A percentile compares a stretch with the other conserved stretches of the same genome.
Evolutionary conservation across 2,329 filamentous ascomycete genomes (phyloP).

Genomic region (Trematosphaeria pertusa): DNA sequence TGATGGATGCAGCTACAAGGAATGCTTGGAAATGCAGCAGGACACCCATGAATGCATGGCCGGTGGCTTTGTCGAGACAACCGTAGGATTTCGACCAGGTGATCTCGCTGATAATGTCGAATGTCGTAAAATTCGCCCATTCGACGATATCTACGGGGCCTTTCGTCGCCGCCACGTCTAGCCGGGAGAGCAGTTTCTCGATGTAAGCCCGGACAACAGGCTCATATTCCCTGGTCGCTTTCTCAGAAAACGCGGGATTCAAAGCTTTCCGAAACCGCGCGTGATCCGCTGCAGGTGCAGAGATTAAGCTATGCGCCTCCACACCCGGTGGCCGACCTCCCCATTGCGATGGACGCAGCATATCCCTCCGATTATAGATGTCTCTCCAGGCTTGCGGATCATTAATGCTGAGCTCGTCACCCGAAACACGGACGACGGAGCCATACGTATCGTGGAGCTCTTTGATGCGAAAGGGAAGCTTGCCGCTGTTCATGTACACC

Average conservation of each 20-base stretch:
- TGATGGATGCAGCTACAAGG: constrained; percentile 10
- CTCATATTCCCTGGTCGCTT: constrained; percentile 24
- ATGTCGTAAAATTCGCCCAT: constrained; percentile 18
- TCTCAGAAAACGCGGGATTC: constrained; percentile 45
- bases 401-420: constrained; percentile 22
- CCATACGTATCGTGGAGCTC: constrained; percentile 24
- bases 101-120: constrained; percentile 48
- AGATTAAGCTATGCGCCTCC: constrained; percentile 31
- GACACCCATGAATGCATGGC: constrained; percentile 15
- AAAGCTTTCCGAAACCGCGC: constrained; percentile 38
- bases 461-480: constrained; percentile 15
- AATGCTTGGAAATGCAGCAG: constrained; percentile 19
- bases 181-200: constrained; percentile 7
- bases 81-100: constrained; percentile 56
- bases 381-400: constrained; percentile 20
- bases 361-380: constrained; percentile 16
- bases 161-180: constrained; percentile 4
- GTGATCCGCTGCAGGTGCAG: constrained; percentile 40
- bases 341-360: constrained; percentile 30
- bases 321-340: constrained; percentile 15
- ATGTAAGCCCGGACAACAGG: constrained; percentile 7
- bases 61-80: constrained; percentile 14
- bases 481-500: constrained; percentile 20
- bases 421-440: constrained; percentile 19
- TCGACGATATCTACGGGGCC: constrained; percentile 15